Base-by-base conservation (phyloP, 164 flowering plant genomes). In the Brasenia schreberi region DNA sequence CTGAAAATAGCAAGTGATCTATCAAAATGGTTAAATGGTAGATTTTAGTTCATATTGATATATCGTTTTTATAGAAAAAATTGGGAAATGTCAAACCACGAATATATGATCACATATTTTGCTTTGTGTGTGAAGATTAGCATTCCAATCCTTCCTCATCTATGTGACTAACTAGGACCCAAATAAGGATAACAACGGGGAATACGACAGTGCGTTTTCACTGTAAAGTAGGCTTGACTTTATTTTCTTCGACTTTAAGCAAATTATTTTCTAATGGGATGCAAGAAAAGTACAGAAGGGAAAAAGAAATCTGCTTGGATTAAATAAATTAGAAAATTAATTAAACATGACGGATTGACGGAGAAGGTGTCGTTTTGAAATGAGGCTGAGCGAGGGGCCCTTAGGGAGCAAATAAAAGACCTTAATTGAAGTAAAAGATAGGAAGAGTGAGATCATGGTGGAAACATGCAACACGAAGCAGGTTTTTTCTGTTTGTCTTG, bases 401-500 rank as follows among this genome's bases (percentile, higher is more conserved):
- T 49, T 14, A 4, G 16, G 56, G 16, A 49, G 56, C 56, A 49
- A 49, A 49, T 49, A 9, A 49, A 9, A 49, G 56, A 49, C 2
- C 3, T 14, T 3, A 49, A 49, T 9, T 14, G 56, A 14, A 61
- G 18, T 61, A 61, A 18, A 61, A 23, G 33, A 61, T 18, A n/a
- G 19, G 19, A 7, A 61, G 63, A 61, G 63, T 61, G 63, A 61
- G 63, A 61, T 61, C 63, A 61, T 61, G 63, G 11, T 18, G 63
- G 63, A 61, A 61, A 23, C 19, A 18, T 61, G 19, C 7, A 61
- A 61, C 63, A 61, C 7, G 63, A 61, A 11, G 7, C 27, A 18
- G 63, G 63, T 23, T 61, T 33, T 18, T 61, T 61, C 63, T 61
- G 9, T n/a, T 61, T 61, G 63, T 61, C 63, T 61, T 49, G 56